phyloP scores from a whole-genome alignment of 495 filamentous ascomycete genomes.

The Neurospora africana region DNA sequence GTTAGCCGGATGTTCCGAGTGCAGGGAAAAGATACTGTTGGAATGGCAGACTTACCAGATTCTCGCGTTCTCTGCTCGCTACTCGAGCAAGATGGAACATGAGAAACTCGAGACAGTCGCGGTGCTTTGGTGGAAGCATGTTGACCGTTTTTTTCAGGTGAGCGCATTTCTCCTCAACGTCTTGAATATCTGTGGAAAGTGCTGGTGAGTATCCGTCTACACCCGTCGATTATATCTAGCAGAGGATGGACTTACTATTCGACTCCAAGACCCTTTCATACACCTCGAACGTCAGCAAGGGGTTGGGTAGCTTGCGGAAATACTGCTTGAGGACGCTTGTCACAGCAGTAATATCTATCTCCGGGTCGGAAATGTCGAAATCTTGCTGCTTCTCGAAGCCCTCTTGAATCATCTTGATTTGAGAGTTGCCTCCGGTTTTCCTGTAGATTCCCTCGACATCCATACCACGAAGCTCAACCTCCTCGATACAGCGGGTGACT shows the following conservation, averaged over 20 bases:
- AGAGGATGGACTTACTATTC: constrained; percentile 33
- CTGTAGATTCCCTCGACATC: constrained; percentile 97
- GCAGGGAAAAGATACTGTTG: neutral
- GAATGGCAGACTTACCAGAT: constrained; percentile 42
- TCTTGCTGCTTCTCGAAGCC: constrained; percentile 79
- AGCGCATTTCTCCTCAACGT: constrained; percentile 49
- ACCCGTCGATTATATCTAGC: neutral
- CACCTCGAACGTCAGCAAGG: constrained; percentile 83
- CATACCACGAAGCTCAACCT: constrained; percentile 95
- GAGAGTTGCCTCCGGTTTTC: constrained; percentile 84
- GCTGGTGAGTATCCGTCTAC: neutral
- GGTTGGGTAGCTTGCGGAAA: constrained; percentile 86
- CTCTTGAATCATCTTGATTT: constrained; percentile 76
- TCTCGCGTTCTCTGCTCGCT: constrained; percentile 68
- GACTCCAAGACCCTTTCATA: constrained; percentile 86
- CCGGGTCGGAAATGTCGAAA: constrained; percentile 85
- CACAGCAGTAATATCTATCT: constrained; percentile 92
- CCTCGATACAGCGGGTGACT: constrained; percentile 89
- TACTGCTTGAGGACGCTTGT: constrained; percentile 96
- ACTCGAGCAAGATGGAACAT: constrained; percentile 91
- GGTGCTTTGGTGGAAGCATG: constrained; percentile 70
- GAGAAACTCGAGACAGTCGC: constrained; percentile 83
- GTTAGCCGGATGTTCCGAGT: constrained; percentile 8
- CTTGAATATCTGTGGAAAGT: constrained; percentile 31
- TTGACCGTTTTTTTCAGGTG: constrained; percentile 60